Conservation (phyloP, 768 basidiomycete species). For the Galerina sulciceps region DNA sequence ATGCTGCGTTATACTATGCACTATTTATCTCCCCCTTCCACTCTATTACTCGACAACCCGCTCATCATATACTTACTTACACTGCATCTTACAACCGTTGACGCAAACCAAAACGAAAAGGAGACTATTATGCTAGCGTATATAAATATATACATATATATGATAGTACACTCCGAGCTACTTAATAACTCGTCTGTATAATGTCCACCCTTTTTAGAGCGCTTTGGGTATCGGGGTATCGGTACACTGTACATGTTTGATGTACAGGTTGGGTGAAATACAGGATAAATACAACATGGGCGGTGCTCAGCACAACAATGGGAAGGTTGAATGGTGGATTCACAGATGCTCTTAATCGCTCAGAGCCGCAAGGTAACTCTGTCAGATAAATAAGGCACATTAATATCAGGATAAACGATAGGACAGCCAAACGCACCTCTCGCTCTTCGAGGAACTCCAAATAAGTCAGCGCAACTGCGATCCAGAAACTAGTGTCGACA, state of each 20-base stretch:
- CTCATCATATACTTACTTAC: slow-evolving; percentile 1
- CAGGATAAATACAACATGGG: neutral
- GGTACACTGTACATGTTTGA: neutral
- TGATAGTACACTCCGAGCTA: slow-evolving; percentile 1
- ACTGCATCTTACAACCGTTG: neutral
- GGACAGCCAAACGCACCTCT: slow-evolving; percentile 55
- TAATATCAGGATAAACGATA: neutral
- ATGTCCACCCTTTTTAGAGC: neutral
- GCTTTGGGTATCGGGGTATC: too few relatives aligned
- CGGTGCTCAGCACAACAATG: too few relatives aligned
- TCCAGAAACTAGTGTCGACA: slow-evolving; percentile 79
- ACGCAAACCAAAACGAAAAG: neutral
- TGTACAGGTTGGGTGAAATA: neutral
- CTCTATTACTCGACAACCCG: neutral
- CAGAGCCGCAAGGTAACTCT: slow-evolving; percentile 64
- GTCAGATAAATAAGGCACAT: slow-evolving; percentile 1
- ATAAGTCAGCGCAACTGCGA: slow-evolving; percentile 75
- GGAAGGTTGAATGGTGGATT: too few relatives aligned
- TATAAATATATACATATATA: neutral
- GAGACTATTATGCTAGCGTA: neutral
- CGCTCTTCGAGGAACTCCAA: slow-evolving; percentile 78
- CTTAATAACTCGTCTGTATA: neutral
- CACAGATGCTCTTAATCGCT: slow-evolving; percentile 35
- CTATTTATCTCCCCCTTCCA: slow-evolving; percentile 1
- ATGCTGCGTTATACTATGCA: neutral